Conservation (phyloP, 208 protist genomes). For the Leishmania gerbilli region DNA sequence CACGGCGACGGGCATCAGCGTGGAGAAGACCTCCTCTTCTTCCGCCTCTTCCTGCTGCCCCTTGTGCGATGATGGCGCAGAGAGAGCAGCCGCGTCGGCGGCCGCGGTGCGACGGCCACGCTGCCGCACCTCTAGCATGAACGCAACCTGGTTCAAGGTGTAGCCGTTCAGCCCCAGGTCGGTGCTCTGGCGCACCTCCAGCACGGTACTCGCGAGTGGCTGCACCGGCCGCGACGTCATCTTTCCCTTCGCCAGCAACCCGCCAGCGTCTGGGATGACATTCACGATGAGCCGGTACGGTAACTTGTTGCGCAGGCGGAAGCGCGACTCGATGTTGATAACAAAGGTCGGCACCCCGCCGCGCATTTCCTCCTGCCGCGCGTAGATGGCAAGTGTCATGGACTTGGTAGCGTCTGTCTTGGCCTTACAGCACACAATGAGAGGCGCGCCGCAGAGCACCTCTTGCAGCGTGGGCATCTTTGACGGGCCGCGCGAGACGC, state of each 20-base stretch:
- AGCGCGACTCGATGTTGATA: slow-evolving; percentile 65
- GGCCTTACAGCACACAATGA: slow-evolving; percentile 36
- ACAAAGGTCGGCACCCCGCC: slow-evolving; percentile 73
- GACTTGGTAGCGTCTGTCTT: background rate
- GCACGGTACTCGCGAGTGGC: slow-evolving; percentile 29
- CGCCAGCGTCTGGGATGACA: slow-evolving; percentile 28
- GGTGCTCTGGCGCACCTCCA: slow-evolving; percentile 41
- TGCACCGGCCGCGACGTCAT: slow-evolving; percentile 14
- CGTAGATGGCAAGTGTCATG: slow-evolving; percentile 41
- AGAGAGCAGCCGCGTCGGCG: slow-evolving; percentile 2
- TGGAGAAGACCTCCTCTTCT: slow-evolving; percentile 34
- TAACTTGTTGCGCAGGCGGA: slow-evolving; percentile 72
- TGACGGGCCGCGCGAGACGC: background rate
- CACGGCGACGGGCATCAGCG: slow-evolving; percentile 21
- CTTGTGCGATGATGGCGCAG: slow-evolving; percentile 13
- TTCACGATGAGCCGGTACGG: slow-evolving; percentile 58
- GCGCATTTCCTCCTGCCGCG: slow-evolving; percentile 58
- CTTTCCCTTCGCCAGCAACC: slow-evolving; percentile 26
- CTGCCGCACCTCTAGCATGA: slow-evolving; percentile 53
- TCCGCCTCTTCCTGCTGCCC: slow-evolving; percentile 6
- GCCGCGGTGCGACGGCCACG: slow-evolving; percentile 1
- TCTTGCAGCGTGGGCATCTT: slow-evolving; percentile 42
- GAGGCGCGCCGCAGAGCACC: slow-evolving; percentile 41
- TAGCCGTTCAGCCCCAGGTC: slow-evolving; percentile 44
- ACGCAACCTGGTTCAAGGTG: slow-evolving; percentile 31